Evolutionary conservation across 2,329 filamentous ascomycete genomes (phyloP), one percentile per base, ranked within the genome.

Genomic region (Colletotrichum sp.): DNA sequence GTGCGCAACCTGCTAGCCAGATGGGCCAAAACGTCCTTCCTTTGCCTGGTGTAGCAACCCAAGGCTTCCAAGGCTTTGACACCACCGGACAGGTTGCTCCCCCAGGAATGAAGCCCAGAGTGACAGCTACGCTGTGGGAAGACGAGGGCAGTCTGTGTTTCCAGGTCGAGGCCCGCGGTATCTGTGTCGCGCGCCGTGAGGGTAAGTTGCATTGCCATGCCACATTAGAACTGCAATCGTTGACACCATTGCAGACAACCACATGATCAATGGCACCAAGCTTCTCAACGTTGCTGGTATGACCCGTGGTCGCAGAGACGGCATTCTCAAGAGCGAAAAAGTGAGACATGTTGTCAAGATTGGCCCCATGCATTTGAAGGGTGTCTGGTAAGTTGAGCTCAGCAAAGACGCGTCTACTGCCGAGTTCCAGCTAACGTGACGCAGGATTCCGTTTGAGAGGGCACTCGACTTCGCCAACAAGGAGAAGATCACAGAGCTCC

Each of bases 231-330:
- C 25, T 39, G 27, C 28, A 15, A 13, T 34, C 16, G 56, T 75
- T 77, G 34, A 76, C 48, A 25, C 7, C n/a, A 39, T 69, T 64
- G 56, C 78, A 97, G 96, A 98, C 81, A 98, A 98, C 85, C 95
- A 98, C 86, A 98, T 99, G 95, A 98, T 99, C 85, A 99, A 98
- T 81, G 97, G 97, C 22, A 99, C 97, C 1, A 99, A 98, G 85
- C 89, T 99, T 73, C 88, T 98, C 74, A 99, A 99, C 79, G 97
- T 99, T 69, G 97, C 97, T 66, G 96, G 97, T 15, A 99, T 99
- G 97, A 99, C 97, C 16, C 92, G 97, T 84, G 97, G 97, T 71
- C 93, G 97, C 78, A 92, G 97, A 81, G 97, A 99, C 82, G 97
- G 97, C 64, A 98, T 99, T 79, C 86, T 99, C 74, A 99, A 99